Evolutionary conservation across 257 asterid species (phyloP).

Genomic region (Solanum appendiculatum): DNA sequence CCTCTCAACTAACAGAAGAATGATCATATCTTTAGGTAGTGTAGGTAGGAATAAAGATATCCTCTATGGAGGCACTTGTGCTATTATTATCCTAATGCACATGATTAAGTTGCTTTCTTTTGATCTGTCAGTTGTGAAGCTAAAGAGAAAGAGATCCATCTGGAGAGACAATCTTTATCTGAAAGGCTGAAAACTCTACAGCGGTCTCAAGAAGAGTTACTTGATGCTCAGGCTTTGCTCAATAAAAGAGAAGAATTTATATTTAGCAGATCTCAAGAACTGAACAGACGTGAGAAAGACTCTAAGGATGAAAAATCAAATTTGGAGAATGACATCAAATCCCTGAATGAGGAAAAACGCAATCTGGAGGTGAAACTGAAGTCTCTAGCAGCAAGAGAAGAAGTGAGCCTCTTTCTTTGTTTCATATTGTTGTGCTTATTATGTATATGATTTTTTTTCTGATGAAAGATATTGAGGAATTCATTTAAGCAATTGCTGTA

Average conservation of each 20-base stretch:
- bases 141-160: constrained; percentile 71
- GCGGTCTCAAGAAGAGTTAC: constrained; percentile 64
- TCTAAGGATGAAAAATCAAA: constrained; percentile 39
- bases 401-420: constrained; percentile 30
- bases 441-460: background rate
- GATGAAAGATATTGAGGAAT: background rate
- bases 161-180: constrained; percentile 62
- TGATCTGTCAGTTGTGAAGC: constrained; percentile 56
- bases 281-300: constrained; percentile 56
- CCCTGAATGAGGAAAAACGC: constrained; percentile 41
- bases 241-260: constrained; percentile 82
- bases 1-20: background rate
- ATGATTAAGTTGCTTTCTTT: background rate
- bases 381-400: constrained; percentile 70
- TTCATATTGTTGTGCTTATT: constrained; percentile 4
- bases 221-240: constrained; percentile 72
- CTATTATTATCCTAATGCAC: background rate
- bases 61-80: background rate
- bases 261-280: constrained; percentile 54
- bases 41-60: background rate
- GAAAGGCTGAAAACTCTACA: constrained; percentile 74
- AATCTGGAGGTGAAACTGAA: constrained; percentile 41
- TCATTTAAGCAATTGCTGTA: background rate
- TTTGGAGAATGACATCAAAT: constrained; percentile 44
- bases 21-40: background rate